Evolutionary conservation across 2,329 filamentous ascomycete species (phyloP).

Genomic region (Neocucurbitaria cava): DNA sequence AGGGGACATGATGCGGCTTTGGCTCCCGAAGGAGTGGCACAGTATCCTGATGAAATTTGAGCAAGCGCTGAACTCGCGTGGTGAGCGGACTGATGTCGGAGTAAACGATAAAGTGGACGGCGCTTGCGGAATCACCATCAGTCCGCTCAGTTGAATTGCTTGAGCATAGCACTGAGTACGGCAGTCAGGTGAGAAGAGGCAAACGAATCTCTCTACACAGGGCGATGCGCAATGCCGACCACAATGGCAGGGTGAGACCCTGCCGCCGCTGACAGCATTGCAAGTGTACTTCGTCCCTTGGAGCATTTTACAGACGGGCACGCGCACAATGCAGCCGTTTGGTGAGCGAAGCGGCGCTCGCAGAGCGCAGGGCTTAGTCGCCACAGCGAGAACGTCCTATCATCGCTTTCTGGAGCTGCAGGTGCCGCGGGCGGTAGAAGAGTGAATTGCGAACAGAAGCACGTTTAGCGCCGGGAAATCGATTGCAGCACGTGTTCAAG

Average conservation of each 20-base stretch:
- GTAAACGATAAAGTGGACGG: neutral
- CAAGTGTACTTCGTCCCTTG: neutral
- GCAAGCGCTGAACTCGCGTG: neutral
- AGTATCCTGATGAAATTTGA: neutral
- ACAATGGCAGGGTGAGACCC: neutral
- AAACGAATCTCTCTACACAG: too few species aligned
- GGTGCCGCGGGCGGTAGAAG: constrained; percentile 7
- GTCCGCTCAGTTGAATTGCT: neutral
- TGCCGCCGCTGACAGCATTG: neutral
- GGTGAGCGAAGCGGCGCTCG: neutral
- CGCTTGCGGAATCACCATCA: neutral
- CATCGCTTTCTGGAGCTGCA: constrained; percentile 10
- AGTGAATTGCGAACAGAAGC: constrained; percentile 9
- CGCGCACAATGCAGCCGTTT: neutral
- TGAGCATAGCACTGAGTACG: too few species aligned
- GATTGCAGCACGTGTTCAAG: constrained; percentile 15
- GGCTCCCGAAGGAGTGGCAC: constrained; percentile 4
- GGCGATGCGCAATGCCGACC: too few species aligned
- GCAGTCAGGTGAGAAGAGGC: too few species aligned
- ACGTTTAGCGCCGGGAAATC: constrained; percentile 21
- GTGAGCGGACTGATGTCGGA: neutral
- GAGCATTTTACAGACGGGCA: neutral
- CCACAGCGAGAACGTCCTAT: constrained; percentile 4
- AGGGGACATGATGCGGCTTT: neutral
- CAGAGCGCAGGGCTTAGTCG: neutral